Evolutionary conservation across 2,329 filamentous ascomycete species (phyloP).

Genomic region (Juglanconis juglandina): DNA sequence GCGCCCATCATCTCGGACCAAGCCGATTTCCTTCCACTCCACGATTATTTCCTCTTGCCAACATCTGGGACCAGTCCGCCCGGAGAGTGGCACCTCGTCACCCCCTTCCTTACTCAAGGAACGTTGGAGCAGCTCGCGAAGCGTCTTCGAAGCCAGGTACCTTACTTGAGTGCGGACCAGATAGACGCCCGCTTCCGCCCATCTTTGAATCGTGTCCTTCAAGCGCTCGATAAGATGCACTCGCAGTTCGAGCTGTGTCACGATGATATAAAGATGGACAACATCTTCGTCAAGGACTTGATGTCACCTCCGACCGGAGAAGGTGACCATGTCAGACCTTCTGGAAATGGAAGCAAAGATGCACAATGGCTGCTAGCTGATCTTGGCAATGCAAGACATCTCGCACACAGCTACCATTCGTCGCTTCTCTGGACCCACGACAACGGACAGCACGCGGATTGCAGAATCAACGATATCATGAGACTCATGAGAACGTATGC

Average conservation of each 20-base stretch:
- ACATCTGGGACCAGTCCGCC: not conserved
- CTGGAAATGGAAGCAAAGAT: slow-evolving; percentile 4
- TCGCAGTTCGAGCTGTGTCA: slow-evolving; percentile 26
- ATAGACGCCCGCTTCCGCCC: slow-evolving; percentile 28
- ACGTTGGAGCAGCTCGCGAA: slow-evolving; percentile 25
- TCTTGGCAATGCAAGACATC: slow-evolving; percentile 30
- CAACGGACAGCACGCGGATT: slow-evolving; percentile 29
- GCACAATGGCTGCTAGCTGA: slow-evolving; percentile 30
- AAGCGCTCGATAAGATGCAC: slow-evolving; percentile 26
- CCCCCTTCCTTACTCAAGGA: slow-evolving; percentile 25
- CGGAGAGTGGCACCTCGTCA: slow-evolving; percentile 28
- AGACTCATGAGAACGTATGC: slow-evolving; percentile 30
- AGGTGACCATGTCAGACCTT: not conserved
- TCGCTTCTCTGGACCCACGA: slow-evolving; percentile 28
- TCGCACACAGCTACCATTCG: slow-evolving; percentile 28
- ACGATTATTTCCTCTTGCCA: slow-evolving; percentile 29
- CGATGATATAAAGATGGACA: slow-evolving; percentile 32
- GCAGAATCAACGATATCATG: slow-evolving; percentile 30
- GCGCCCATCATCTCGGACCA: slow-evolving; percentile 1
- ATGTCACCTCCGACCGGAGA: not conserved
- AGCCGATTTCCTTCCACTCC: slow-evolving; percentile 26
- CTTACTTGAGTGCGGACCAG: slow-evolving; percentile 22
- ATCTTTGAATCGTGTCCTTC: slow-evolving; percentile 27
- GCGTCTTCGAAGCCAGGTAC: slow-evolving; percentile 19
- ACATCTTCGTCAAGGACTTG: slow-evolving; percentile 26